These are phyloP conservation scores for Penicillium sp. DNA, from an alignment of 2,329 filamentous ascomycete species.

Conservation along the genomic window DNA sequence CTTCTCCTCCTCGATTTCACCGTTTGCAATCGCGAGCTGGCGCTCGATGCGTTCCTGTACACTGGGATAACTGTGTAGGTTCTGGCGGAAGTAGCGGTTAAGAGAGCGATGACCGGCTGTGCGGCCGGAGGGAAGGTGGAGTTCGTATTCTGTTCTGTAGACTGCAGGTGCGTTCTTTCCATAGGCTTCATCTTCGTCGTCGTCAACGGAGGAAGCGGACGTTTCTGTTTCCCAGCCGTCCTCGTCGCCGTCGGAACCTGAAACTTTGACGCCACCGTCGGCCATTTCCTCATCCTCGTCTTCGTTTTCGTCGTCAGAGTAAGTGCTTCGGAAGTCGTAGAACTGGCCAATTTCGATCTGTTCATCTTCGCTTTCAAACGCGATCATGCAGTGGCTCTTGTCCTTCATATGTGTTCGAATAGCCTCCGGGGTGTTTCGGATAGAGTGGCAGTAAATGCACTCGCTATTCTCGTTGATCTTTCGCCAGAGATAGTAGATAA, in stretches of 20 bases:
- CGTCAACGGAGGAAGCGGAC: constrained; percentile 84
- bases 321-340: constrained; percentile 96
- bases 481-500: constrained; percentile 76
- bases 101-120: constrained; percentile 89
- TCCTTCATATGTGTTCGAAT: constrained; percentile 98
- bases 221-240: constrained; percentile 96
- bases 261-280: constrained; percentile 67
- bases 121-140: constrained; percentile 88
- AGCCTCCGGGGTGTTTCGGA: constrained; percentile 76
- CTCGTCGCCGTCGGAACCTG: constrained; percentile 50
- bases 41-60: constrained; percentile 74
- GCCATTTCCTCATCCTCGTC: constrained; percentile 55
- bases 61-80: constrained; percentile 82
- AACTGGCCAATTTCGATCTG: constrained; percentile 94
- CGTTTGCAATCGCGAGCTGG: constrained; percentile 60
- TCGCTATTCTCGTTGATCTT: constrained; percentile 81
- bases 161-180: constrained; percentile 76
- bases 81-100: constrained; percentile 89
- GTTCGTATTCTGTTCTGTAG: constrained; percentile 90
- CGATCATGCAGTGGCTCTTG: constrained; percentile 95
- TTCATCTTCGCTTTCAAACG: constrained; percentile 84
- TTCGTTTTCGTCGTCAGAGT: constrained; percentile 76
- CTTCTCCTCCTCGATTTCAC: constrained; percentile 53
- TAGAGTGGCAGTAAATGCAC: constrained; percentile 86
- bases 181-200: constrained; percentile 81